phyloP scores from a whole-genome alignment of 306 rosid genomes.

The Glycine tomentella region DNA sequence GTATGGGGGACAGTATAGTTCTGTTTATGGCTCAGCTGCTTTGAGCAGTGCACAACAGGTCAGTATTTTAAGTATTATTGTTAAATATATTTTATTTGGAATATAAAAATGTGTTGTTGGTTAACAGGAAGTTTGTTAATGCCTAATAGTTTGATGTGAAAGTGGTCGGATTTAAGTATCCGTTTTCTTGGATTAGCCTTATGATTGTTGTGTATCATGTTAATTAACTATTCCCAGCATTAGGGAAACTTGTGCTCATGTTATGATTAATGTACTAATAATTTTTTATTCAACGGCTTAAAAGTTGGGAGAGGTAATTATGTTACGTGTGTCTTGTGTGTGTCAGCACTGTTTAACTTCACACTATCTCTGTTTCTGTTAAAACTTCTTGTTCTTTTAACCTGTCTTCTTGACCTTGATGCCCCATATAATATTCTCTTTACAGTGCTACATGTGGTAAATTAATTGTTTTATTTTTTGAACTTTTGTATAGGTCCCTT shows the following conservation, averaged over 20 bases:
- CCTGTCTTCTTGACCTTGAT: neutral
- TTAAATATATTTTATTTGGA: neutral
- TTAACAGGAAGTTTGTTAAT: neutral
- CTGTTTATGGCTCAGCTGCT: constrained; percentile 82
- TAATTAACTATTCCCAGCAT: neutral
- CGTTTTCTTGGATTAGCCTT: neutral
- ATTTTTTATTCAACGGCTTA: neutral
- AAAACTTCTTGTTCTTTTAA: neutral
- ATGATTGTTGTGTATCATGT: neutral
- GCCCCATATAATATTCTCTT: neutral
- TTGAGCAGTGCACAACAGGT: constrained; percentile 84
- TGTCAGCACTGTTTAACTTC: neutral
- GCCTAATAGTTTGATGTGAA: neutral
- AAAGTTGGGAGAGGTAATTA: neutral
- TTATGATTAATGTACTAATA: neutral
- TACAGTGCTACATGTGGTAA: neutral
- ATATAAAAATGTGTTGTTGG: neutral
- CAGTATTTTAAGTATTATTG: constrained; percentile 26
- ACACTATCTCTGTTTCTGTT: neutral
- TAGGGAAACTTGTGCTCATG: neutral
- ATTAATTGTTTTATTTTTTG: neutral
- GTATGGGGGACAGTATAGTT: constrained; percentile 93
- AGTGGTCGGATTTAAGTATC: neutral
- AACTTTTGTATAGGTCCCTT: constrained; percentile 59
- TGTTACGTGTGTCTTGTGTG: neutral